Percentiles rank a stretch among this genome's conserved stretches.
phyloP scores from a whole-genome alignment of 139 green algal species.

The Coelastrella sp. region DNA sequence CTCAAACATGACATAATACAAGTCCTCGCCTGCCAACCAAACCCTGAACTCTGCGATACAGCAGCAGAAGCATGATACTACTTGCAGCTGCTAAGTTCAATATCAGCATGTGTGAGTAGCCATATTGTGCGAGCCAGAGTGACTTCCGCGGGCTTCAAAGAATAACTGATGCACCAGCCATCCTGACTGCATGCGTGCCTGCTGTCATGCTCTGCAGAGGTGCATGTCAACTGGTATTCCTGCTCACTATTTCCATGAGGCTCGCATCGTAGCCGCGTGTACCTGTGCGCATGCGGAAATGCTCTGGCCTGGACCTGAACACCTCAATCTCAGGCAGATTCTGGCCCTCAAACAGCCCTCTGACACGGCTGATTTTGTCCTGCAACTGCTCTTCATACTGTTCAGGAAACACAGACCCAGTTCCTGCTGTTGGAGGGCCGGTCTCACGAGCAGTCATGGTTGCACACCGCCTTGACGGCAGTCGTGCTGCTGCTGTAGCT shows the following conservation, averaged over 20 bases:
- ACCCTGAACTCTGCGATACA: slow-evolving; percentile 71
- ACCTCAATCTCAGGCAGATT: slow-evolving; percentile 59
- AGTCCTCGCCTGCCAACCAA: slow-evolving; percentile 75
- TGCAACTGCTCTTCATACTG: slow-evolving; percentile 75
- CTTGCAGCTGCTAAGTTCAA: too few species aligned
- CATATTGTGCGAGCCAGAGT: too few species aligned
- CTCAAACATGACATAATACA: slow-evolving; percentile 77
- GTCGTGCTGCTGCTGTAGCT: slow-evolving; percentile 19
- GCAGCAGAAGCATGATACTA: not conserved
- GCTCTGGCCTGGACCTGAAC: slow-evolving; percentile 54
- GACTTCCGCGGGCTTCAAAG: too few species aligned
- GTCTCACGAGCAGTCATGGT: slow-evolving; percentile 14
- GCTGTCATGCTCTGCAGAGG: too few species aligned
- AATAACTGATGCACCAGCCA: too few species aligned
- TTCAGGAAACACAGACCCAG: slow-evolving; percentile 30
- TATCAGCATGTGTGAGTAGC: too few species aligned
- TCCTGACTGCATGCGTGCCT: too few species aligned
- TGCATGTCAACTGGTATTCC: too few species aligned
- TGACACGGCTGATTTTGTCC: slow-evolving; percentile 62
- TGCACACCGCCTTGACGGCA: not conserved
- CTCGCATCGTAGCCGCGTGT: not conserved
- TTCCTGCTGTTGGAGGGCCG: slow-evolving; percentile 10
- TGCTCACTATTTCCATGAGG: too few species aligned
- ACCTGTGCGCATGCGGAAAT: slow-evolving; percentile 80
- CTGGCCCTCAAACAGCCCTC: slow-evolving; percentile 69